A percentile compares a stretch with the other conserved stretches of the same genome.
phyloP scores from a whole-genome alignment of 164 flowering plant species.

The Chimonanthus salicifolius region DNA sequence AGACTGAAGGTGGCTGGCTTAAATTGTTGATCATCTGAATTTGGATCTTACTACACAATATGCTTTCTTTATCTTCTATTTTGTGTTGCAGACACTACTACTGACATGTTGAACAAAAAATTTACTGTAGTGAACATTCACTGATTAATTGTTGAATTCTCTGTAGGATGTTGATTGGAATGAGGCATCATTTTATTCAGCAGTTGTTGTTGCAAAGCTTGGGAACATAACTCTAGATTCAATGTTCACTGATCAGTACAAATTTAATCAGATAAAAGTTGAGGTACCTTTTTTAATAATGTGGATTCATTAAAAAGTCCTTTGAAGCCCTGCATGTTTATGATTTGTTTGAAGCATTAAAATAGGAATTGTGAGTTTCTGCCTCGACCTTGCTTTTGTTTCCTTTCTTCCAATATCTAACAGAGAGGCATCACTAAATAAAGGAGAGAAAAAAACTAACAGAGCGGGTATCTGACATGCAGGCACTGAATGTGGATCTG shows the following conservation, averaged over 20 bases:
- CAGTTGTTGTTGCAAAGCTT: constrained; percentile 54
- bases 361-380: background rate
- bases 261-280: constrained; percentile 42
- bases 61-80: background rate
- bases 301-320: background rate
- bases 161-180: constrained; percentile 47
- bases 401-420: constrained; percentile 3
- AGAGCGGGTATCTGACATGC: constrained; percentile 17
- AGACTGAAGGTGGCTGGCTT: no score
- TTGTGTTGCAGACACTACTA: background rate
- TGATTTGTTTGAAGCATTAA: background rate
- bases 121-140: background rate
- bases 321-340: background rate
- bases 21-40: background rate
- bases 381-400: background rate
- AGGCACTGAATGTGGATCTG: constrained; percentile 71
- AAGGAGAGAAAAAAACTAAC: no score
- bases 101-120: background rate
- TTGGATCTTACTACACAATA: background rate
- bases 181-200: constrained; percentile 30
- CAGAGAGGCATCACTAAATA: background rate
- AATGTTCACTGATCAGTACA: constrained; percentile 40
- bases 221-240: constrained; percentile 50
- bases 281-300: constrained; percentile 42
- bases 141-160: constrained; percentile 2